These are phyloP conservation scores for Acanthamoeba rhysodes DNA, from an alignment of 208 protist species.

Conservation along the genomic window DNA sequence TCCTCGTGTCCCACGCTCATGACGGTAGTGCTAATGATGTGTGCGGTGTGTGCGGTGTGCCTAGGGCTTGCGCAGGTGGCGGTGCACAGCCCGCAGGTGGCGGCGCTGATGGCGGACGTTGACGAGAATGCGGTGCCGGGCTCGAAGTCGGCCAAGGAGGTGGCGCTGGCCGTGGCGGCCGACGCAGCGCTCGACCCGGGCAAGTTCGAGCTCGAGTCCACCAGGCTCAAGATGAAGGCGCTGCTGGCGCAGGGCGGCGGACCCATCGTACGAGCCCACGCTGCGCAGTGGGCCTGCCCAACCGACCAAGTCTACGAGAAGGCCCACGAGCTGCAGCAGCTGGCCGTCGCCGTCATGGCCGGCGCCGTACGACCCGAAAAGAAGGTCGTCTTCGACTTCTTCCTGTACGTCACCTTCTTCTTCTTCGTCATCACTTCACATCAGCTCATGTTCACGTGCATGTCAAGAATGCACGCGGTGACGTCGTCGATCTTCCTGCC, in stretches of 20 bases:
- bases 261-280: background rate
- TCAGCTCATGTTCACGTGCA: too few species aligned
- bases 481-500: conserved; percentile 57
- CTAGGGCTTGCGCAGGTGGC: background rate
- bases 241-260: background rate
- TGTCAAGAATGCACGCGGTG: background rate
- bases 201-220: background rate
- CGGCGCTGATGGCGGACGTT: background rate
- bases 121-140: background rate
- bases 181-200: background rate
- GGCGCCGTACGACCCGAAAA: background rate
- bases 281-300: conserved; percentile 1
- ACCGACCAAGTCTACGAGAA: background rate
- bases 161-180: background rate
- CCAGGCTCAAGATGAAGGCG: background rate
- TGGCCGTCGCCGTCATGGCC: conserved; percentile 4
- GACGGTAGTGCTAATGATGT: too few species aligned
- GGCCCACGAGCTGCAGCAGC: conserved; percentile 41
- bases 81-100: background rate
- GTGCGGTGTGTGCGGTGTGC: background rate
- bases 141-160: background rate
- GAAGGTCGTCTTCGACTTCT: background rate
- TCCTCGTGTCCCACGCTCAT: background rate
- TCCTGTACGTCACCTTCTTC: background rate
- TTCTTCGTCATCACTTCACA: background rate